These are phyloP conservation scores for Xylaria digitata DNA, from an alignment of 2,329 filamentous ascomycete species.

Conservation along the genomic window DNA sequence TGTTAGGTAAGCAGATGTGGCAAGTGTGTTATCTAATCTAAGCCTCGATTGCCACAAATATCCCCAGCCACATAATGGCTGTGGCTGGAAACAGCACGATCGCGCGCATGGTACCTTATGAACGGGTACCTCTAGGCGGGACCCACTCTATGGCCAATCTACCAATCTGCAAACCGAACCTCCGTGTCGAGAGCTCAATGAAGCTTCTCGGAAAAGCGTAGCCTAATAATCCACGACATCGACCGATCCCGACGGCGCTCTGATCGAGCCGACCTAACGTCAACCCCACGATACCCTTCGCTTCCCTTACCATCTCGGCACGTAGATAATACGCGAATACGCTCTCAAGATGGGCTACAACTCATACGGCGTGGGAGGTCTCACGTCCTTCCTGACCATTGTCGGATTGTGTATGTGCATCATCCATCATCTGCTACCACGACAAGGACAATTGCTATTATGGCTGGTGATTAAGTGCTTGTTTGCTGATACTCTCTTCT, in stretches of 20 bases:
- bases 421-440: not conserved
- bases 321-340: conserved; percentile 7
- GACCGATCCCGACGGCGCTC: conserved; percentile 32
- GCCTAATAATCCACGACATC: conserved; percentile 32
- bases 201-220: conserved; percentile 37
- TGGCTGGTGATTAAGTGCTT: conserved; percentile 19
- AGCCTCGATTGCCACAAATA: not conserved
- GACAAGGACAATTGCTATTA: not conserved
- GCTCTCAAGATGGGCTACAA: conserved; percentile 32
- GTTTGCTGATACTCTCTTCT: conserved; percentile 17
- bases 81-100: conserved; percentile 13
- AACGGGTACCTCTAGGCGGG: conserved; percentile 2
- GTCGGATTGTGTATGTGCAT: conserved; percentile 49
- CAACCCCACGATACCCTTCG: conserved; percentile 16
- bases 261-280: conserved; percentile 31
- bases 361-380: conserved; percentile 40
- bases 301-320: conserved; percentile 7
- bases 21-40: too few species aligned
- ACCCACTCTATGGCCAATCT: not conserved
- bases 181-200: conserved; percentile 33
- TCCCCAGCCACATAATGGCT: conserved; percentile 8
- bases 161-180: conserved; percentile 23
- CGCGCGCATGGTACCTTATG: not conserved
- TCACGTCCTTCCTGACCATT: conserved; percentile 41
- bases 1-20: too few species aligned